Evolutionary conservation across 2,329 filamentous ascomycete genomes (phyloP).

Genomic region (Xylariaceae sp.): DNA sequence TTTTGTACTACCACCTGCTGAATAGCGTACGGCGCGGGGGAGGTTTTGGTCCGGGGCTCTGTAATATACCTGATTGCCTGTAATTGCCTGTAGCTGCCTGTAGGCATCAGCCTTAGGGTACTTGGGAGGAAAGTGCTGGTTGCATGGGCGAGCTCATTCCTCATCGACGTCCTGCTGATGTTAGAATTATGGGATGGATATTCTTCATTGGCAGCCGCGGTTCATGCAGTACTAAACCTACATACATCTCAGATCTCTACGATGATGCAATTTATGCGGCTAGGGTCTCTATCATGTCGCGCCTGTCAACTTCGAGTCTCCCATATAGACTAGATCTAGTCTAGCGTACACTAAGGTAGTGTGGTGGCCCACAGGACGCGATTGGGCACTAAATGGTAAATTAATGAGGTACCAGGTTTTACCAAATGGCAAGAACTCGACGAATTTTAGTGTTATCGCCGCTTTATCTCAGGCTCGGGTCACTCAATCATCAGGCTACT

Average conservation of each 20-base stretch:
- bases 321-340: neutral
- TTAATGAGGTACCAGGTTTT: too few species aligned
- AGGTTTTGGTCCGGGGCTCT: neutral
- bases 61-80: slow-evolving; percentile 1
- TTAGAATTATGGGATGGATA: neutral
- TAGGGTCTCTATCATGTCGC: neutral
- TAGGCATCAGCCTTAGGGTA: too few species aligned
- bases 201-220: neutral
- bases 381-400: slow-evolving; percentile 9
- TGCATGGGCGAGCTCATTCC: neutral
- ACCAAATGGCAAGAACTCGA: too few species aligned
- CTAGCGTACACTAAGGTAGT: neutral
- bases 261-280: slow-evolving; percentile 23
- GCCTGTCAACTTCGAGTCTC: neutral
- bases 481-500: too few species aligned
- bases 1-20: neutral
- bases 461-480: too few species aligned
- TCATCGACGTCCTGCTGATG: neutral
- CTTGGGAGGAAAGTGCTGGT: neutral
- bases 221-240: neutral
- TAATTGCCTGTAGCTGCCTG: neutral
- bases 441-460: too few species aligned
- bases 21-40: neutral
- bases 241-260: neutral
- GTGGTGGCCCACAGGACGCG: neutral